Evolutionary conservation across 495 filamentous ascomycete species (phyloP), one percentile per base, ranked within the genome.

Genomic region (Monascus purpureus): DNA sequence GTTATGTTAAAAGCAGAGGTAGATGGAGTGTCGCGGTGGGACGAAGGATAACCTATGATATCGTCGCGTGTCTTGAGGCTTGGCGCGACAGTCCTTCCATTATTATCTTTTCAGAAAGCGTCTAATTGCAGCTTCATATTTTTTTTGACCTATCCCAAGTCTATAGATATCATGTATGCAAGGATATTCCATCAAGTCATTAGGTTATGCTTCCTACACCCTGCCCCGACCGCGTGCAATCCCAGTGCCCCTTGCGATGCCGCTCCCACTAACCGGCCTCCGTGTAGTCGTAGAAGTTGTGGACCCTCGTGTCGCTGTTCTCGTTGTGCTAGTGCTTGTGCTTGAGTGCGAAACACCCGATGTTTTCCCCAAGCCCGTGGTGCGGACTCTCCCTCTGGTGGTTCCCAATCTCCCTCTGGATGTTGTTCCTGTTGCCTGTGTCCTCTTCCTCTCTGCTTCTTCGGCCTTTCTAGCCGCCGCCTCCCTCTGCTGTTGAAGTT

Each of bases 401-500:
- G 47, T 52, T 4, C 59, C 65, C 15, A 66, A 65, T 28, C 59
- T 58, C 13, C 59, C 56, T 45, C 63, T 60, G 36, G 52, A 15
- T n/a, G 6, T 17, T 4, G 29, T 52, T 15, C 60, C 61, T 11
- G 69, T 61, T 43, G 67, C 46, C 8, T 51, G 50, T 23, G 52
- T 53, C 25, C 63, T 58, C 42, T 63, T 60, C 34, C 65, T 63
- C 53, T 78, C 78, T 17, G 79, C 82, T 42, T 86, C 82, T 40
- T 86, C 86, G 11, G 69, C 77, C 42, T 65, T 73, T 25, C 73
- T 61, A 29, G 61, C 65, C 7, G 72, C 75, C 15, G 80, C 84
- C 43, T 82, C 84, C 34, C 77, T 61, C 31, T 82, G 70, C 28
- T 75, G 65, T 49, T 83, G 77, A 12, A 84, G 74, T 39, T 92